Evolutionary conservation across 176 grass and related monocot species (phyloP).

Genomic region (Aechmea fasciata): DNA sequence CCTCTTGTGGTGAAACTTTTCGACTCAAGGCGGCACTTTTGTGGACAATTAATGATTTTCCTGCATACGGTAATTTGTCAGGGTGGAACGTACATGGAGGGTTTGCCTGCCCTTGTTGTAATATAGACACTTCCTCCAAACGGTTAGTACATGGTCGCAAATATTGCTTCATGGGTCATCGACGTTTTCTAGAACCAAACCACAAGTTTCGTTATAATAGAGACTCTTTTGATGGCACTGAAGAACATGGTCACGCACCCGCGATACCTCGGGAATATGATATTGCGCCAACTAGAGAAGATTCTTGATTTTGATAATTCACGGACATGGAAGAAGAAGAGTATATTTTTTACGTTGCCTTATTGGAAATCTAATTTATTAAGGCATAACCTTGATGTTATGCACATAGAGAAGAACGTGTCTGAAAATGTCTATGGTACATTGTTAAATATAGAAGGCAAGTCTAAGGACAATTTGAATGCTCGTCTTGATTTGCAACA

Average conservation of each 20-base stretch:
- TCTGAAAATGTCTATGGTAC: conserved; percentile 16
- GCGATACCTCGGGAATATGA: background rate
- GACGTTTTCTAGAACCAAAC: too few species aligned
- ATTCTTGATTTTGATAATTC: background rate
- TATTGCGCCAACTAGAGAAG: background rate
- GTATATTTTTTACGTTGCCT: conserved; percentile 12
- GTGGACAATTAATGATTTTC: background rate
- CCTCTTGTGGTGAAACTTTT: conserved; percentile 6
- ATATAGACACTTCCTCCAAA: too few species aligned
- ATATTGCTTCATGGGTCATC: too few species aligned
- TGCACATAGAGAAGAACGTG: conserved; percentile 22
- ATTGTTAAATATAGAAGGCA: conserved; percentile 4
- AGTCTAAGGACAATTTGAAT: background rate
- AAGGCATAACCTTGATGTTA: conserved; percentile 17
- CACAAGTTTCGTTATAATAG: background rate
- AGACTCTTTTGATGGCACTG: background rate
- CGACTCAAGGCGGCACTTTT: background rate
- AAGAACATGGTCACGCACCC: background rate
- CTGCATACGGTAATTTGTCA: background rate
- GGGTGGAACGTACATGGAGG: background rate
- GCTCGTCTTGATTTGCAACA: background rate
- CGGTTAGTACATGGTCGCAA: too few species aligned
- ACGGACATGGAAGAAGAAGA: conserved; percentile 11
- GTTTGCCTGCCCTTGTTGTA: background rate
- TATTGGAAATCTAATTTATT: conserved; percentile 15